Percentiles rank a stretch among this genome's conserved stretches.
Evolutionary conservation across 202 grass and related monocot species (phyloP).

Genomic region (Hordeum pubiflorum): DNA sequence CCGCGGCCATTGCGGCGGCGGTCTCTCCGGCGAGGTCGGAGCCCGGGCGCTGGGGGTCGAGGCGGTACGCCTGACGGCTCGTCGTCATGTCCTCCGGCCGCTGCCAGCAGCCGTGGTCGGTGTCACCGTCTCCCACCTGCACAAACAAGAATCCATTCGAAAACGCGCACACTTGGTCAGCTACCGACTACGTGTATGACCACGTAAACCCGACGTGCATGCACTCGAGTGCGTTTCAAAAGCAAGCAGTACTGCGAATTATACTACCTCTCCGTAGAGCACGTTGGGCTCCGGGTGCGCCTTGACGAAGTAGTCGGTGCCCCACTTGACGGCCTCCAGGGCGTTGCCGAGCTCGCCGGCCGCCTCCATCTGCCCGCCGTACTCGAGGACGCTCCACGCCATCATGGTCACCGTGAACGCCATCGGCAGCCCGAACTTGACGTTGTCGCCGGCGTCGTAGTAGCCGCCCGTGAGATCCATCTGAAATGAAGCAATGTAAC

Average conservation of each 20-base stretch:
- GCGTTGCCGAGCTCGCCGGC: constrained; percentile 72
- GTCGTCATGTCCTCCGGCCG: constrained; percentile 97
- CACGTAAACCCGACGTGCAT: not conserved
- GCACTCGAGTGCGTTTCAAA: not conserved
- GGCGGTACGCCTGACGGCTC: constrained; percentile 62
- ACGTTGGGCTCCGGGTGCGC: constrained; percentile 73
- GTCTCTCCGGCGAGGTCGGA: constrained; percentile 87
- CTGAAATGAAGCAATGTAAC: constrained; percentile 1
- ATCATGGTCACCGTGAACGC: constrained; percentile 99
- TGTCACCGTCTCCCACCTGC: constrained; percentile 77
- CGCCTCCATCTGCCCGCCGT: constrained; percentile 64
- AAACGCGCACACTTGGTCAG: not conserved
- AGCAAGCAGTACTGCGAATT: not conserved
- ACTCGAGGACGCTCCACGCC: constrained; percentile 80
- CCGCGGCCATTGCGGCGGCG: constrained; percentile 72
- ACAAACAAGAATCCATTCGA: not conserved
- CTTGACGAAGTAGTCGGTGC: constrained; percentile 86
- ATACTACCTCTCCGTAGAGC: constrained; percentile 67
- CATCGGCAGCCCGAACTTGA: constrained; percentile 96
- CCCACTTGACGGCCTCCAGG: constrained; percentile 83
- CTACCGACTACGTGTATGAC: not conserved
- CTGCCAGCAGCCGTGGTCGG: constrained; percentile 83
- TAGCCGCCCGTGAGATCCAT: constrained; percentile 76
- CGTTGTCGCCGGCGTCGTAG: constrained; percentile 93
- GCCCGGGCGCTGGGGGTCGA: constrained; percentile 55